phyloP scores from a whole-genome alignment of 768 basidiomycete species.

The Coprinopsis strossmayeri region DNA sequence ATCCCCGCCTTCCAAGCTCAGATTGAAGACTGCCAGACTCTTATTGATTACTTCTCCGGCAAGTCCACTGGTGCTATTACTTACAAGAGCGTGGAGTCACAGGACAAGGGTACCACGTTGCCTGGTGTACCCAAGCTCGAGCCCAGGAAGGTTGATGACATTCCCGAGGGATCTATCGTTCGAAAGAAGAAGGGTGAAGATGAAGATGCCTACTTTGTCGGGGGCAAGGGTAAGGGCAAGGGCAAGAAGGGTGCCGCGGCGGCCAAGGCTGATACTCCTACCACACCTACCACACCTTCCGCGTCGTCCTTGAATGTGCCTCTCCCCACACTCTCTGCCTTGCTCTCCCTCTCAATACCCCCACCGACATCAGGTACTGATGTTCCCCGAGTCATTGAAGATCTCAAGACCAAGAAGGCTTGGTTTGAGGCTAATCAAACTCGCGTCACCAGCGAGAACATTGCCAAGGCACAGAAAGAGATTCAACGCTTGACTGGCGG shows the following conservation, averaged over 20 bases:
- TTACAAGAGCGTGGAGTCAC: slow-evolving; percentile 18
- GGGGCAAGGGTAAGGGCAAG: slow-evolving; percentile 59
- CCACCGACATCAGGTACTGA: slow-evolving; percentile 76
- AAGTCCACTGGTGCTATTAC: slow-evolving; percentile 32
- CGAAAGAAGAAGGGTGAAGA: slow-evolving; percentile 93
- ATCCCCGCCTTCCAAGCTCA: slow-evolving; percentile 85
- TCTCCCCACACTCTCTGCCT: slow-evolving; percentile 79
- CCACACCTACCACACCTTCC: slow-evolving; percentile 20
- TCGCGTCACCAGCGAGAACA: slow-evolving; percentile 69
- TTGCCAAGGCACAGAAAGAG: slow-evolving; percentile 52
- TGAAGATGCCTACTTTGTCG: slow-evolving; percentile 76
- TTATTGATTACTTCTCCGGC: slow-evolving; percentile 79
- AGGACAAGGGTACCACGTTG: slow-evolving; percentile 30
- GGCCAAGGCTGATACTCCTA: slow-evolving; percentile 28
- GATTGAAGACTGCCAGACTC: slow-evolving; percentile 94
- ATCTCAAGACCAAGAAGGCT: slow-evolving; percentile 88
- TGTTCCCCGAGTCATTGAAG: slow-evolving; percentile 77
- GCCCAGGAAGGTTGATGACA: slow-evolving; percentile 71
- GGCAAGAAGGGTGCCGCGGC: slow-evolving; percentile 44
- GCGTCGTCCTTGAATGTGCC: slow-evolving; percentile 39
- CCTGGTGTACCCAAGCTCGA: slow-evolving; percentile 76
- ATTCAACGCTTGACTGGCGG: slow-evolving; percentile 52
- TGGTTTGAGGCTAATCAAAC: slow-evolving; percentile 95
- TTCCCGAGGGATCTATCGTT: slow-evolving; percentile 59
- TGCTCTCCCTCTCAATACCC: slow-evolving; percentile 83